A percentile compares a stretch with the other conserved stretches of the same genome.
Conservation (phyloP, 352 stramenopile species). For the Vaucheria bursata region DNA sequence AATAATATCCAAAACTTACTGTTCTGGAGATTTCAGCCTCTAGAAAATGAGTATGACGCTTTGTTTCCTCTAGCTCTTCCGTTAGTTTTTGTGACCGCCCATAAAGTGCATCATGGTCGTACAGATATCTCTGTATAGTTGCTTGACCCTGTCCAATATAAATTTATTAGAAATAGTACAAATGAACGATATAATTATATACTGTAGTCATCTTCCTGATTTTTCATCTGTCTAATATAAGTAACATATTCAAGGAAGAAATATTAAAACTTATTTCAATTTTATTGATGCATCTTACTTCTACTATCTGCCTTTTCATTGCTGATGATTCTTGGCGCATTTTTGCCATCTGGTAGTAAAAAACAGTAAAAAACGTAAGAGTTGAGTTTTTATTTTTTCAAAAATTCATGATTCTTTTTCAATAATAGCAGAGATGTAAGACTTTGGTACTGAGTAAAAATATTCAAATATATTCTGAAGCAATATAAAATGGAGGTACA, state of each 20-base stretch:
- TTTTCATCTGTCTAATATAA: too few species aligned
- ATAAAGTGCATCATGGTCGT: conserved; percentile 81
- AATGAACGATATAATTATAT: too few species aligned
- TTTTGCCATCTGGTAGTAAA: not conserved
- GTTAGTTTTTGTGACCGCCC: conserved; percentile 76
- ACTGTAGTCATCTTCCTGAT: too few species aligned
- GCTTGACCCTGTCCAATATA: conserved; percentile 58
- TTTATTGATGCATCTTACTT: conserved; percentile 42
- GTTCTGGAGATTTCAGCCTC: conserved; percentile 48
- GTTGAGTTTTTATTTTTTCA: too few species aligned
- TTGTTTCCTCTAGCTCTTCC: conserved; percentile 80
- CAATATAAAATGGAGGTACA: too few species aligned
- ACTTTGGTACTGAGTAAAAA: too few species aligned
- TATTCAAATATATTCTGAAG: too few species aligned
- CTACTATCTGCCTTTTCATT: conserved; percentile 46
- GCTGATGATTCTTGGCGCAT: not conserved
- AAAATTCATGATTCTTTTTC: too few species aligned
- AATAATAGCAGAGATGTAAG: too few species aligned
- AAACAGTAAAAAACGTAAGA: too few species aligned
- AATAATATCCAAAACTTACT: conserved; percentile 53
- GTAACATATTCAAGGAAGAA: conserved; percentile 46
- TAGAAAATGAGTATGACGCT: conserved; percentile 43
- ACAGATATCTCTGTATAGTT: conserved; percentile 84
- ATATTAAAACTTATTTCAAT: not conserved
- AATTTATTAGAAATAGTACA: too few species aligned